These are phyloP conservation scores for Zygosaccharomyces bailii DNA, from an alignment of 805 yeast genomes.

Conservation along the genomic window DNA sequence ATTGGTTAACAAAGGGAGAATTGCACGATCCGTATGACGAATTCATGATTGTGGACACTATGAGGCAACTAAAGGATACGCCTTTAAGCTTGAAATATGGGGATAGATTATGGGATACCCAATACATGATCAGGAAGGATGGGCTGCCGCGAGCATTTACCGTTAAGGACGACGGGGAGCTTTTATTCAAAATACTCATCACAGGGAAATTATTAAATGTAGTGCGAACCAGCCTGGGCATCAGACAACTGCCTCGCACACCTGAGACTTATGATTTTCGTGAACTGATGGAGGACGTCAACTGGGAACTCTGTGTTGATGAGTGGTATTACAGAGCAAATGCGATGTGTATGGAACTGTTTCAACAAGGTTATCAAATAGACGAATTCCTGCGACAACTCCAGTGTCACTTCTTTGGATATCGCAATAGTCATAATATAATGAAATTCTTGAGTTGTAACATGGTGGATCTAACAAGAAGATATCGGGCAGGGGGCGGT, in stretches of 20 bases:
- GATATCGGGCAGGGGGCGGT: constrained; percentile 18
- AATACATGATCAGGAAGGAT: constrained; percentile 69
- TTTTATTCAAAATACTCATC: constrained; percentile 53
- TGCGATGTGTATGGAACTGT: constrained; percentile 49
- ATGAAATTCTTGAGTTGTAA: constrained; percentile 23
- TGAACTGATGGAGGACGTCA: constrained; percentile 35
- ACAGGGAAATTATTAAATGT: constrained; percentile 87
- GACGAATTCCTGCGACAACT: constrained; percentile 44
- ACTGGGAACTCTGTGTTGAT: constrained; percentile 53
- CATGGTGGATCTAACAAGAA: constrained; percentile 32
- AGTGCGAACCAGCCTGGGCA: constrained; percentile 34
- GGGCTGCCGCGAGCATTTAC: constrained; percentile 65
- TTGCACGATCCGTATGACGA: constrained; percentile 79
- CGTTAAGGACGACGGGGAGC: constrained; percentile 35
- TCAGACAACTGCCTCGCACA: constrained; percentile 28
- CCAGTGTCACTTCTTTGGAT: constrained; percentile 52
- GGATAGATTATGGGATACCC: constrained; percentile 70
- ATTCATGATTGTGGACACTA: constrained; percentile 58
- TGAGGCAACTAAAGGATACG: constrained; percentile 15
- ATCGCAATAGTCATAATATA: constrained; percentile 28
- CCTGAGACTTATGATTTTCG: constrained; percentile 23
- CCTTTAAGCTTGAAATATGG: constrained; percentile 33
- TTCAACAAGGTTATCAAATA: constrained; percentile 60
- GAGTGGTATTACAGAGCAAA: constrained; percentile 69
- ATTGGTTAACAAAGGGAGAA: constrained; percentile 76